Evolutionary conservation across 176 grass and related monocot genomes (phyloP), one percentile per base, ranked within the genome.

Genomic region (Oryza meridionalis): DNA sequence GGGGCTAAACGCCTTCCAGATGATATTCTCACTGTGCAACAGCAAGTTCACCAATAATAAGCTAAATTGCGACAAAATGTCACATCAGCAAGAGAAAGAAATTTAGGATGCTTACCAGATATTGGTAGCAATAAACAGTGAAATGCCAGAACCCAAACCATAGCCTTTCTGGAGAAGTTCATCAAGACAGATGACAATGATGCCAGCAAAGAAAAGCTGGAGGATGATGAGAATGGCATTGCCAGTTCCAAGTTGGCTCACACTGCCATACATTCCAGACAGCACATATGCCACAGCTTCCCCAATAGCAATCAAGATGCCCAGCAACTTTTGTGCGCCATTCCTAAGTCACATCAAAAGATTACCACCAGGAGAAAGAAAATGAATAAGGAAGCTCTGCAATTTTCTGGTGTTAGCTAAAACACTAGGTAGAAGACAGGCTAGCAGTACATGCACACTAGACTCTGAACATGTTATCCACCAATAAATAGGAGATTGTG

Each of bases 171-270:
- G 96, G 37, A 98, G 93, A 73, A 95, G 81, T 70, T 98, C 96
- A 77, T 98, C 96, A 16, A 98, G 86, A 65, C 96, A 95, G 40
- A 95, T 98, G 84, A 98, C 96, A 83, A 95, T 93, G 79, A 98
- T 98, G 43, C 96, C 93, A 75, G 93, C 96, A 88, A 98, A 95
- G 85, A 95, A 98, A 72, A 98, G 96, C 78, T 98, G 96, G 74
- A 98, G 89, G 73, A 98, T 95, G 31, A 98, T 98, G 72, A 98
- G 89, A 84, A 98, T 95, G 22, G 93, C 96, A 88, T 98, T 98
- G 3, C 93, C 96, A 66, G 96, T 95, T 72, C 96, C 93, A 77
- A 98, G 93, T 70, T 98, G 96, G 85, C 84, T 88, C 11, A 95
- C 90, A 38, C 89, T 98, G 11, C 96, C 93, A 73, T 98, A 98